These are phyloP conservation scores for Apostasia shenzhenica DNA, from an alignment of 106 monocot species.

Conservation along the genomic window DNA sequence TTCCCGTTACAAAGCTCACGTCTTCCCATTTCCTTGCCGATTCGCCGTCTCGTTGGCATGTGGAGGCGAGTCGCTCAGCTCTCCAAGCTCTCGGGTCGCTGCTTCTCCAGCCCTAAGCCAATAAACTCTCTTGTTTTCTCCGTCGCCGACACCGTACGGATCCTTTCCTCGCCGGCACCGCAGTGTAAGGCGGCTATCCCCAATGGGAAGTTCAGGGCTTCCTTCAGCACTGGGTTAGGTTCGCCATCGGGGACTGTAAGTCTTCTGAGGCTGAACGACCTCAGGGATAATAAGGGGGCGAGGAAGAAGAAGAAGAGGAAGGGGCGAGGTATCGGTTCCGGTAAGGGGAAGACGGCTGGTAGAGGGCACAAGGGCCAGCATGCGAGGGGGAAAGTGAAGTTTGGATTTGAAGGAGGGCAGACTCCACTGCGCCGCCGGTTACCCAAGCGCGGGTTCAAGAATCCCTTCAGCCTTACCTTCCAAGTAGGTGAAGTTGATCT, in stretches of 20 bases:
- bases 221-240: slow-evolving; percentile 6
- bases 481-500: slow-evolving; percentile 39
- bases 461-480: slow-evolving; percentile 73
- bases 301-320: slow-evolving; percentile 81
- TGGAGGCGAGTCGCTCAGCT: slow-evolving; percentile 18
- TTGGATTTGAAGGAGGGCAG: slow-evolving; percentile 95
- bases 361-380: slow-evolving; percentile 95
- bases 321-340: slow-evolving; percentile 91
- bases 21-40: too few relatives aligned
- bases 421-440: slow-evolving; percentile 76
- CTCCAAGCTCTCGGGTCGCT: slow-evolving; percentile 8
- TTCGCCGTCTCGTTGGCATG: slow-evolving; percentile 1
- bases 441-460: slow-evolving; percentile 81
- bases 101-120: background rate
- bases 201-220: background rate
- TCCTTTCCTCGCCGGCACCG: background rate
- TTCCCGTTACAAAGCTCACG: slow-evolving; percentile 4
- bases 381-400: slow-evolving; percentile 75
- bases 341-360: slow-evolving; percentile 87
- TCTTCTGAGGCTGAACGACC: slow-evolving; percentile 74
- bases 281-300: slow-evolving; percentile 66
- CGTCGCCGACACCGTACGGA: background rate
- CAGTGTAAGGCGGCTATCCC: too few relatives aligned
- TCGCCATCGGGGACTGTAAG: slow-evolving; percentile 14
- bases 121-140: background rate